Conservation (phyloP, 805 yeast species). For the Yamadazyma paraphyllophila region DNA sequence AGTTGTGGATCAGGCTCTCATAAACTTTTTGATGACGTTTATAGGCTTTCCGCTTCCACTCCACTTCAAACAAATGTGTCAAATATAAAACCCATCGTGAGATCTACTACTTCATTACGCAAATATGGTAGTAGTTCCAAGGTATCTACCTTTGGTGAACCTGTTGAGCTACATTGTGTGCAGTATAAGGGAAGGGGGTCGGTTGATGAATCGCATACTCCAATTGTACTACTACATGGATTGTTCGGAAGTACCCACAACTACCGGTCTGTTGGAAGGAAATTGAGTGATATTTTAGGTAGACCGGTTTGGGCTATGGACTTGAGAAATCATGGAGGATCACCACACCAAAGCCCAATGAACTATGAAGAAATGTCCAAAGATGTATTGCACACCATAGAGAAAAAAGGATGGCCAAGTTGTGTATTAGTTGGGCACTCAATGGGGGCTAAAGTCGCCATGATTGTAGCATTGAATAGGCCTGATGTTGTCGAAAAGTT, state of each 20-base stretch:
- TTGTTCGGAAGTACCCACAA: slow-evolving; percentile 49
- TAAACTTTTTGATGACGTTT: too few relatives aligned
- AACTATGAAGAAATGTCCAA: slow-evolving; percentile 43
- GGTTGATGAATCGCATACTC: neutral
- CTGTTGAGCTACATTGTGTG: slow-evolving; percentile 9
- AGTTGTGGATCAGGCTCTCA: too few relatives aligned
- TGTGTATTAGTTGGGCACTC: slow-evolving; percentile 49
- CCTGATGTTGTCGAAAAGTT: slow-evolving; percentile 41
- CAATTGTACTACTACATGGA: slow-evolving; percentile 54
- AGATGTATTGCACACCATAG: slow-evolving; percentile 40
- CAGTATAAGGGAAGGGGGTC: slow-evolving; percentile 13
- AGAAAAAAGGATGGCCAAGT: slow-evolving; percentile 17
- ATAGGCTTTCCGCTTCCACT: too few relatives aligned
- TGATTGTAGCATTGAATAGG: slow-evolving; percentile 41
- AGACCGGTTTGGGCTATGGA: slow-evolving; percentile 45
- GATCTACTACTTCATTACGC: too few relatives aligned
- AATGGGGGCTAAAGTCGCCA: slow-evolving; percentile 60
- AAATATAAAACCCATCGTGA: too few relatives aligned
- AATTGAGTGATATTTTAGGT: slow-evolving; percentile 27
- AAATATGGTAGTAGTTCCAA: too few relatives aligned
- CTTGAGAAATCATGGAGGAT: slow-evolving; percentile 55
- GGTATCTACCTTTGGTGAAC: neutral
- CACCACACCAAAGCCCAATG: slow-evolving; percentile 44
- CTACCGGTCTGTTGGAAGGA: slow-evolving; percentile 39
- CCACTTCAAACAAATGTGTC: too few relatives aligned